These are phyloP conservation scores for Anethum foeniculum DNA, from an alignment of 140 eudicot genomes.

Conservation along the genomic window DNA sequence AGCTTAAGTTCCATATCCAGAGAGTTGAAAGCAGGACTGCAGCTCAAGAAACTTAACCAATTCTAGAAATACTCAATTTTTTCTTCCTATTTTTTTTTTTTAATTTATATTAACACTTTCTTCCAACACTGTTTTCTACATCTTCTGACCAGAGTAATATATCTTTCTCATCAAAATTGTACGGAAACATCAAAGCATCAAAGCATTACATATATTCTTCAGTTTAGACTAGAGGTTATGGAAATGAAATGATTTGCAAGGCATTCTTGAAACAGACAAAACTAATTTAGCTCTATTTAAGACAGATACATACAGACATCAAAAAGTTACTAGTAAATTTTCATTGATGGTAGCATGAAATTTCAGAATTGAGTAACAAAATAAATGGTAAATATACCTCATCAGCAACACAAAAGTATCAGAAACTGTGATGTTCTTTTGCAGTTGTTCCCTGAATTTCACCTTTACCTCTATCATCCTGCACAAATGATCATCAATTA, in stretches of 20 bases:
- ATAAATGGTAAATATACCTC: not conserved
- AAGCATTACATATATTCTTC: slow-evolving; percentile 3
- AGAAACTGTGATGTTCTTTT: not conserved
- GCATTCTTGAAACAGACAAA: not conserved
- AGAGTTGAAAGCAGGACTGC: slow-evolving; percentile 44
- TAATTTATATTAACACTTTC: not conserved
- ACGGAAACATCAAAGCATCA: slow-evolving; percentile 5
- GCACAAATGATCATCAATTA: not conserved
- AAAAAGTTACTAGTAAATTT: not conserved
- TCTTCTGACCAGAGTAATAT: not conserved
- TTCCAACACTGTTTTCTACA: not conserved
- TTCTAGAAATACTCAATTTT: not conserved
- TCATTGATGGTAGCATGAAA: not conserved
- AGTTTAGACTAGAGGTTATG: not conserved
- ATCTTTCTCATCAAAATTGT: slow-evolving; percentile 10
- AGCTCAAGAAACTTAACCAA: not conserved
- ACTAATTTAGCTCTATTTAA: not conserved
- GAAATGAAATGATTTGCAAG: not conserved
- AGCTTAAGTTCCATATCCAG: slow-evolving; percentile 73
- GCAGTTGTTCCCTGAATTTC: not conserved
- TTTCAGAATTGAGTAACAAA: not conserved
- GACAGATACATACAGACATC: not conserved
- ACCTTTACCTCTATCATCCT: not conserved
- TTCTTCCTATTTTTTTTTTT: not conserved
- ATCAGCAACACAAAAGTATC: not conserved